Conservation (phyloP, 495 filamentous ascomycete genomes). For the Aspergillus taichungensis region DNA sequence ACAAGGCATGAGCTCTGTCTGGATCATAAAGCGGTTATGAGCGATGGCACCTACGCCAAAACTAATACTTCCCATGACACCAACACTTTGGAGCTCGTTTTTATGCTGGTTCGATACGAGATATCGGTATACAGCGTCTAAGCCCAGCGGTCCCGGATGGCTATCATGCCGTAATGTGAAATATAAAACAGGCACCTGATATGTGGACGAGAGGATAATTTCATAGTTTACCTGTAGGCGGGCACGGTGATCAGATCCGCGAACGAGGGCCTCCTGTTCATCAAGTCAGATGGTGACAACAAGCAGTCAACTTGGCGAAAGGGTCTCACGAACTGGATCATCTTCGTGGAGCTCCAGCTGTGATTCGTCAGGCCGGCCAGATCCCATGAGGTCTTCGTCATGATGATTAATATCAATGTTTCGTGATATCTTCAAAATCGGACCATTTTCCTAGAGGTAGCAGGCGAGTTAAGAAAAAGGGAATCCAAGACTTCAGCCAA, state of each 20-base stretch:
- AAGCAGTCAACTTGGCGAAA: not conserved
- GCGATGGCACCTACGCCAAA: conserved; percentile 52
- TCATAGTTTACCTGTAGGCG: conserved; percentile 45
- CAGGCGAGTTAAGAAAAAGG: conserved; percentile 9
- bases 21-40: conserved; percentile 8
- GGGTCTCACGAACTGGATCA: conserved; percentile 25
- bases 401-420: conserved; percentile 6
- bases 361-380: conserved; percentile 10
- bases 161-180: conserved; percentile 50
- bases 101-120: conserved; percentile 60
- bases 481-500: conserved; percentile 7
- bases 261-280: conserved; percentile 36
- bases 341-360: conserved; percentile 20
- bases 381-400: conserved; percentile 1
- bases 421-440: conserved; percentile 31
- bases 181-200: conserved; percentile 45
- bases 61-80: conserved; percentile 67
- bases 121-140: conserved; percentile 60
- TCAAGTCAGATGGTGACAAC: conserved; percentile 13
- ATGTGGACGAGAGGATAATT: conserved; percentile 39
- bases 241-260: conserved; percentile 13
- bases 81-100: conserved; percentile 45
- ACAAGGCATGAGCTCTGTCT: conserved; percentile 37
- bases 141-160: conserved; percentile 48
- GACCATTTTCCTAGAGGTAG: conserved; percentile 15